These are phyloP conservation scores for Monosporascus sp. DNA, from an alignment of 2,329 filamentous ascomycete species.

Conservation along the genomic window DNA sequence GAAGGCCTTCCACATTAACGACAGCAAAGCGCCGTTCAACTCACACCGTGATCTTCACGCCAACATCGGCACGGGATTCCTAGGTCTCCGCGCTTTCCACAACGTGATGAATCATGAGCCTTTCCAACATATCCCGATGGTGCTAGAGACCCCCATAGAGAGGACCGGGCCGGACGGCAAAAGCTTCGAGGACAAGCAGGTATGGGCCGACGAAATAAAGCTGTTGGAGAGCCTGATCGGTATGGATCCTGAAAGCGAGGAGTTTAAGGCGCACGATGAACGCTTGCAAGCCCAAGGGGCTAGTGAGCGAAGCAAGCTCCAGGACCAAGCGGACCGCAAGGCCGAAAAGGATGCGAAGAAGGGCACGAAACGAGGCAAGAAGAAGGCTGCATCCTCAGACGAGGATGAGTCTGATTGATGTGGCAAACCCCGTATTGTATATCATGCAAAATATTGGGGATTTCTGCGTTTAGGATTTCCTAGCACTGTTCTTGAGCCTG, in stretches of 20 bases:
- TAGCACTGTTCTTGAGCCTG: not conserved
- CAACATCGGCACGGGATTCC: conserved; percentile 92
- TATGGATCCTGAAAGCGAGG: conserved; percentile 69
- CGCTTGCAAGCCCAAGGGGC: conserved; percentile 63
- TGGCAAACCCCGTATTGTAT: conserved; percentile 3
- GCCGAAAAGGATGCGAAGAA: conserved; percentile 51
- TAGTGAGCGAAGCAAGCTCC: conserved; percentile 67
- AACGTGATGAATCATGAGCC: conserved; percentile 77
- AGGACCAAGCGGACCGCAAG: conserved; percentile 76
- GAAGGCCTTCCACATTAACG: conserved; percentile 85
- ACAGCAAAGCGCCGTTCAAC: conserved; percentile 82
- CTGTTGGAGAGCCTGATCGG: conserved; percentile 82
- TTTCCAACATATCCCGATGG: conserved; percentile 78
- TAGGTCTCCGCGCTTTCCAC: conserved; percentile 87
- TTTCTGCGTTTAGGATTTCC: not conserved
- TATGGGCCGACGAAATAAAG: conserved; percentile 95
- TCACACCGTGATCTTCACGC: conserved; percentile 87
- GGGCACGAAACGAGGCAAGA: conserved; percentile 25
- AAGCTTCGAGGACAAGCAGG: conserved; percentile 67
- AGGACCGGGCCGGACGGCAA: conserved; percentile 60
- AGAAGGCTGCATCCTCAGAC: conserved; percentile 11
- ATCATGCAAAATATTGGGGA: not conserved
- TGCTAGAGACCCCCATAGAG: conserved; percentile 94
- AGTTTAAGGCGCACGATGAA: conserved; percentile 62
- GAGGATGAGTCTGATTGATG: conserved; percentile 21